Evolutionary conservation across 305 asterid genomes (phyloP), one percentile per base, ranked within the genome.

Genomic region (Rubia balearica): DNA sequence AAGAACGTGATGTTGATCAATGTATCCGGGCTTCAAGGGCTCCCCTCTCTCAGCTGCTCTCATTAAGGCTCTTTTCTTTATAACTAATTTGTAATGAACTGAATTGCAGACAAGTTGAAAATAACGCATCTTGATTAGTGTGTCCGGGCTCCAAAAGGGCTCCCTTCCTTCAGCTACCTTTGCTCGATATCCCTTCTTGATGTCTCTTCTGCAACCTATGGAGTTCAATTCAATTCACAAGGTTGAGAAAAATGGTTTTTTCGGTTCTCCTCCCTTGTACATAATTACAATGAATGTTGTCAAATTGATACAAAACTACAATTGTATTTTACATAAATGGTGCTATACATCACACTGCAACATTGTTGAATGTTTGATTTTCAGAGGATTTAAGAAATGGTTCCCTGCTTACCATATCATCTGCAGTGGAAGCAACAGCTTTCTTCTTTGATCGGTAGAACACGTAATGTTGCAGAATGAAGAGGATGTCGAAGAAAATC

Each of bases 401-500:
- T 68, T 75, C 81, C 82, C 67, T 66, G 75, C 80, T 75, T 69
- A 70, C 79, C 76, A 30, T 76, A 62, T 79, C 76, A 67, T 79
- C 77, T 41, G 55, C 46, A 30, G 60, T 42, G n/a, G 78, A 71
- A 45, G 69, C 60, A 65, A 38, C 61, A 19, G 17, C 70, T 41
- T 7, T 49, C 57, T 30, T 60, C 79, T 67, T 61, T 61, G 83
- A 74, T 42, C 74, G 81, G 73, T 83, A 83, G 49, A 83, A 55
- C 78, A 83, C 80, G 24, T 75, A 83, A 70, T 83, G 84, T 76
- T 83, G 86, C 77, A 80, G 64, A 17, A 83, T 80, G 63, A 83
- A 83, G 75, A 83, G 83, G 69, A 78, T 38, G 73, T 83, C 86
- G 70, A 83, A 83, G 70, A 80, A 73, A n/a, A 83, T 67, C 0